Conservation (phyloP, 805 yeast species). For the Yamadazyma takamatsuzukensis region DNA sequence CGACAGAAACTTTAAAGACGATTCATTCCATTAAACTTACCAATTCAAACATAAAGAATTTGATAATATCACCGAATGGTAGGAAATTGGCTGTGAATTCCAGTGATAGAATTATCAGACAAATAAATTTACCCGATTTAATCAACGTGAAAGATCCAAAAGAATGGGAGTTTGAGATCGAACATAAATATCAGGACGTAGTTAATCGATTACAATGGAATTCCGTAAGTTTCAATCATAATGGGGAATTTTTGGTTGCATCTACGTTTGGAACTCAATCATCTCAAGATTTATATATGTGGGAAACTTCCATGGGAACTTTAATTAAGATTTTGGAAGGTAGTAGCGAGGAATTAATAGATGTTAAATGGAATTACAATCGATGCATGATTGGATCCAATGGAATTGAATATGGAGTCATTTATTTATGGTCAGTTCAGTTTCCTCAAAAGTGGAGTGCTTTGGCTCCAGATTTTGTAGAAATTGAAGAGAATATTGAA, state of each 20-base stretch:
- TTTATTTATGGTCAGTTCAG: conserved; percentile 77
- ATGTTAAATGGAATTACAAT: conserved; percentile 81
- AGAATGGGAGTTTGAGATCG: conserved; percentile 57
- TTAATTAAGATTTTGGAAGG: conserved; percentile 86
- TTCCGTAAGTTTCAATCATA: conserved; percentile 66
- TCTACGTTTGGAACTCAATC: conserved; percentile 72
- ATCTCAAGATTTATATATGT: conserved; percentile 83
- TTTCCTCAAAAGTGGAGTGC: conserved; percentile 96
- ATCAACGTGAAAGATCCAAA: conserved; percentile 22
- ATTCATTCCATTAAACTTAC: conserved; percentile 56
- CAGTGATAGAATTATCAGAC: conserved; percentile 74
- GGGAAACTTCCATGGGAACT: conserved; percentile 92
- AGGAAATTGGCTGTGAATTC: conserved; percentile 66
- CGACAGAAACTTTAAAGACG: conserved; percentile 24
- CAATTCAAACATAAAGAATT: conserved; percentile 66
- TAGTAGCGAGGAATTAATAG: conserved; percentile 81
- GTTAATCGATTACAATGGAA: conserved; percentile 90
- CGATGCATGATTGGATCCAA: conserved; percentile 75
- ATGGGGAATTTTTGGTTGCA: conserved; percentile 81
- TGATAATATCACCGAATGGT: conserved; percentile 56
- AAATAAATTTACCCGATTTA: conserved; percentile 47
- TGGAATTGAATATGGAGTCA: conserved; percentile 79
- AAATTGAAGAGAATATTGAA: conserved; percentile 85
- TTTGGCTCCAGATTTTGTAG: conserved; percentile 93
- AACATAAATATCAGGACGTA: conserved; percentile 84